Percentiles rank a stretch among this genome's conserved stretches.
These are phyloP conservation scores for Pythium brachiatum DNA, from an alignment of 352 stramenopile species.

Conservation along the genomic window DNA sequence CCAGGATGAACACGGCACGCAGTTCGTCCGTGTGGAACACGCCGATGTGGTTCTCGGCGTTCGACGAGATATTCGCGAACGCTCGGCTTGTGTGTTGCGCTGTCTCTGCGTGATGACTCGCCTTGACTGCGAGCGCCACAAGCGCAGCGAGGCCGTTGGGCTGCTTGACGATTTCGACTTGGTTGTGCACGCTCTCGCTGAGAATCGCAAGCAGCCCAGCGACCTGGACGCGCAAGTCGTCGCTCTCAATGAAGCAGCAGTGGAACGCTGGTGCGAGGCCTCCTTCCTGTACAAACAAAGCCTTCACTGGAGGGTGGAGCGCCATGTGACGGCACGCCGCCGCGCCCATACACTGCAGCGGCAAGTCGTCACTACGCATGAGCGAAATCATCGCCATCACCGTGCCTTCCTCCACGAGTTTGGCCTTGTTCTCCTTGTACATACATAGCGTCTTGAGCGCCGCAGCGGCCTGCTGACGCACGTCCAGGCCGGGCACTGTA, in stretches of 20 bases:
- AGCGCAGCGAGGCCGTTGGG: conserved; percentile 59
- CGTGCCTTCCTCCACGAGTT: conserved; percentile 83
- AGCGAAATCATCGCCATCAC: conserved; percentile 85
- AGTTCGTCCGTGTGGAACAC: conserved; percentile 86
- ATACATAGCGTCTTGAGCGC: conserved; percentile 91
- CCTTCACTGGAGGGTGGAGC: conserved; percentile 71
- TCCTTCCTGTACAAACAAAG: conserved; percentile 62
- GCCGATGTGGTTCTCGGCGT: conserved; percentile 87
- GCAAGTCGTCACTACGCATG: conserved; percentile 66
- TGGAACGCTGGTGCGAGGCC: conserved; percentile 62
- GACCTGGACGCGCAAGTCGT: conserved; percentile 89
- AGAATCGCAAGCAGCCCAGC: conserved; percentile 88
- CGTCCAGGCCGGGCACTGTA: conserved; percentile 59
- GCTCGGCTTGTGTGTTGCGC: conserved; percentile 86
- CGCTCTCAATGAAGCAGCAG: conserved; percentile 52
- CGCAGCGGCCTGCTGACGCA: conserved; percentile 87
- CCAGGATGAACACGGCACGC: conserved; percentile 73
- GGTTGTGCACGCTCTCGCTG: conserved; percentile 91
- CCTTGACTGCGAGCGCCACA: conserved; percentile 49
- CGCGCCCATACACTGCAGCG: conserved; percentile 86
- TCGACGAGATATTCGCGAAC: conserved; percentile 91
- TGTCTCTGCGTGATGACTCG: conserved; percentile 70
- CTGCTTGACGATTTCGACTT: conserved; percentile 85
- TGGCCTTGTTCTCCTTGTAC: conserved; percentile 90
- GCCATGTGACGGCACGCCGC: conserved; percentile 88